Evolutionary conservation across 139 green algal genomes (phyloP).

Genomic region (Cymbomonas tetramitiformis): DNA sequence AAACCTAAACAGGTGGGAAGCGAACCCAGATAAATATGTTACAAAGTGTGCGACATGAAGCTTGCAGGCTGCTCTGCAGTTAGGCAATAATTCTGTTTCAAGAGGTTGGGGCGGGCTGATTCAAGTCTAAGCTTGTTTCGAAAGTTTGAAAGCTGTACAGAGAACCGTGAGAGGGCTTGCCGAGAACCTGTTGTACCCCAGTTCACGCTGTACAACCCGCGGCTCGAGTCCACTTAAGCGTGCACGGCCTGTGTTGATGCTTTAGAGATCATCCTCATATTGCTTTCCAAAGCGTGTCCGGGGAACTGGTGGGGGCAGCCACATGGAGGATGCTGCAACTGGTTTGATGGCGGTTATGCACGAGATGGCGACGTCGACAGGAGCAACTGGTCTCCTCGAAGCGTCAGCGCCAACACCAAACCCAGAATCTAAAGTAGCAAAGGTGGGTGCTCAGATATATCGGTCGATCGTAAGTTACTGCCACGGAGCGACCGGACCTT

Average conservation of each 20-base stretch:
- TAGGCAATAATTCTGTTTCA: too few relatives aligned
- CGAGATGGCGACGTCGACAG: constrained; percentile 35
- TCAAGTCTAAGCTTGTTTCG: constrained; percentile 47
- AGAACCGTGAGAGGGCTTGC: neutral
- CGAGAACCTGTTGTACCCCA: too few relatives aligned
- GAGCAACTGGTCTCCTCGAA: neutral
- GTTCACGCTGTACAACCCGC: too few relatives aligned
- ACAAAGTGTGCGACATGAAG: too few relatives aligned
- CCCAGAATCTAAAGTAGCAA: neutral
- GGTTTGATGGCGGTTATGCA: constrained; percentile 46
- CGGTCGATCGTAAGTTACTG: too few relatives aligned
- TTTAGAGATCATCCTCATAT: neutral
- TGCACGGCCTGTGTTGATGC: too few relatives aligned
- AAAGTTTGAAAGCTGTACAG: neutral
- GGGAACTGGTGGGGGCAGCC: neutral
- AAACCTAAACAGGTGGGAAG: constrained; percentile 51
- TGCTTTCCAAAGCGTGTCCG: neutral
- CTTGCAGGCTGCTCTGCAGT: too few relatives aligned
- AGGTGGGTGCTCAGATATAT: neutral
- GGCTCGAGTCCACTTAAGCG: too few relatives aligned
- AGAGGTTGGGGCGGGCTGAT: too few relatives aligned
- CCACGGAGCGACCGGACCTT: too few relatives aligned
- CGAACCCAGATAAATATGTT: too few relatives aligned
- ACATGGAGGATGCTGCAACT: constrained; percentile 7
- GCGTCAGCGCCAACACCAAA: constrained; percentile 3